phyloP scores from a whole-genome alignment of 2,329 filamentous ascomycete species.

The Sarocladium kiliense region DNA sequence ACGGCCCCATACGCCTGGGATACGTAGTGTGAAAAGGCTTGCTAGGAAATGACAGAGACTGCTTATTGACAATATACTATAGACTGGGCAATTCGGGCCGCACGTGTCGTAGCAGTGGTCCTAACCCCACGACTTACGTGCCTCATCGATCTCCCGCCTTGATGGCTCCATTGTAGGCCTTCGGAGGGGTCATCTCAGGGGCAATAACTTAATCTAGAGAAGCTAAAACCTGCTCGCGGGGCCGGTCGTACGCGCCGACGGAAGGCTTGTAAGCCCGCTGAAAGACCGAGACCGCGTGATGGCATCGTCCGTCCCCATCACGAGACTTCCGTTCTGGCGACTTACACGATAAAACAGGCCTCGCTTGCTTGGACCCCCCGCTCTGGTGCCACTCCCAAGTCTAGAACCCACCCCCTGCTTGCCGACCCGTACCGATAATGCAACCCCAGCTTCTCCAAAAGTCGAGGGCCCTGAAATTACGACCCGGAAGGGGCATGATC shows the following conservation, averaged over 20 bases:
- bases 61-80: neutral
- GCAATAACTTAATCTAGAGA: neutral
- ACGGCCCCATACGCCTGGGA: neutral
- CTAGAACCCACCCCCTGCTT: neutral
- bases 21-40: neutral
- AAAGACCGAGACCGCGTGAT: too few relatives aligned
- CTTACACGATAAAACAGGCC: neutral
- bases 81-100: neutral
- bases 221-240: neutral
- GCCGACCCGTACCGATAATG: too few relatives aligned
- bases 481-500: slow-evolving; percentile 4
- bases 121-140: too few relatives aligned
- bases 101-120: neutral
- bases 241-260: slow-evolving; percentile 6
- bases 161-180: neutral
- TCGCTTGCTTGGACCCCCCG: too few relatives aligned
- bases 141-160: too few relatives aligned
- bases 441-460: neutral
- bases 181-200: neutral
- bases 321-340: too few relatives aligned
- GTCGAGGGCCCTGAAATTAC: neutral
- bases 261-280: neutral
- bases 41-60: too few relatives aligned
- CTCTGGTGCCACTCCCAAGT: neutral
- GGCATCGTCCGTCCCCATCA: too few relatives aligned